phyloP scores from a whole-genome alignment of 345 rosid genomes.

The Clarkia xantiana region DNA sequence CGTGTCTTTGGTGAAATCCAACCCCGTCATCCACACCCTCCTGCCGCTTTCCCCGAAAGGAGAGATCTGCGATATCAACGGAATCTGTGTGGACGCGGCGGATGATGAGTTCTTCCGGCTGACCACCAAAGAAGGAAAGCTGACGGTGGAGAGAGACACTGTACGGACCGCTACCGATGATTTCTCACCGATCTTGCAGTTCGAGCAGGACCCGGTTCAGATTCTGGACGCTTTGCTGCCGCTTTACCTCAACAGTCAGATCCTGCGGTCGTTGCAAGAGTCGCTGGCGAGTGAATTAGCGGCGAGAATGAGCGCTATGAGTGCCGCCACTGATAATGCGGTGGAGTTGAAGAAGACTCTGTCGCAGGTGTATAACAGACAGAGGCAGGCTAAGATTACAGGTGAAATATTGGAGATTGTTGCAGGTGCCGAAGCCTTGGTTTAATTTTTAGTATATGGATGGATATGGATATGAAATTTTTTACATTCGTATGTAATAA shows the following conservation, averaged over 20 bases:
- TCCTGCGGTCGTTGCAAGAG: constrained; percentile 87
- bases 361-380: constrained; percentile 51
- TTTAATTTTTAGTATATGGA: constrained; percentile 15
- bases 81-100: constrained; percentile 78
- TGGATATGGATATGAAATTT: too few relatives aligned
- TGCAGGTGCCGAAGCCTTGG: constrained; percentile 76
- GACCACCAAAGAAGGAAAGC: constrained; percentile 81
- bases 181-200: constrained; percentile 76
- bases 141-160: constrained; percentile 66
- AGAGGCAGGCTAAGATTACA: constrained; percentile 94
- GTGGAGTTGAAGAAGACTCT: constrained; percentile 53
- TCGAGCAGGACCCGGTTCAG: constrained; percentile 95
- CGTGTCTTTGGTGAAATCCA: constrained; percentile 74
- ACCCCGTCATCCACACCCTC: constrained; percentile 80
- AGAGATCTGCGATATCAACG: constrained; percentile 80
- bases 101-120: constrained; percentile 89
- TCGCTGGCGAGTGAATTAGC: constrained; percentile 90
- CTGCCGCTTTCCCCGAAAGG: constrained; percentile 85
- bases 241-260: constrained; percentile 82
- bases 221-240: constrained; percentile 90
- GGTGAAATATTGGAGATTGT: constrained; percentile 94
- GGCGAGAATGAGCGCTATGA: constrained; percentile 93
- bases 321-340: constrained; percentile 78
- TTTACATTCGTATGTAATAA: too few relatives aligned
- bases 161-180: constrained; percentile 39